Conservation (phyloP, 768 basidiomycete genomes). For the Lactifluus rugatus region DNA sequence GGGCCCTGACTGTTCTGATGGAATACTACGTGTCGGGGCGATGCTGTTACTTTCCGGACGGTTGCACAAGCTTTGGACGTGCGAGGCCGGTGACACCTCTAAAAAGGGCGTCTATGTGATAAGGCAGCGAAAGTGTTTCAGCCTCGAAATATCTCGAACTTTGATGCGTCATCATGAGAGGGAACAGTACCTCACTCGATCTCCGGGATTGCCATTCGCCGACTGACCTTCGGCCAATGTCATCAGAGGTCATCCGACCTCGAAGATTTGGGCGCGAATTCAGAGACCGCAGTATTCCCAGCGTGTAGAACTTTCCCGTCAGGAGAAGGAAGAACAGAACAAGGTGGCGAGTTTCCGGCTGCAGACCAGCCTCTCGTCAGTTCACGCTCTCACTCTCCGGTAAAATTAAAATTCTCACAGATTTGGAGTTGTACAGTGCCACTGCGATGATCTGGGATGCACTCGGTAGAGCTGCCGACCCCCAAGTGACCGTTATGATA, state of each 20-base stretch:
- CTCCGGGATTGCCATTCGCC: slow-evolving; percentile 27
- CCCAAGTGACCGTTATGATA: slow-evolving; percentile 35
- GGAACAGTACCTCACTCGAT: slow-evolving; percentile 10
- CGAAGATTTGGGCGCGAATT: slow-evolving; percentile 26
- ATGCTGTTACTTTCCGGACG: background rate
- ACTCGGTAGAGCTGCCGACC: slow-evolving; percentile 30
- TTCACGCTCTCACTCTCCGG: too few relatives aligned
- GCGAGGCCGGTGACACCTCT: background rate
- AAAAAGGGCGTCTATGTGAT: slow-evolving; percentile 4
- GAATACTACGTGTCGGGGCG: background rate
- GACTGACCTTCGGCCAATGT: slow-evolving; percentile 35
- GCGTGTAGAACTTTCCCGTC: slow-evolving; percentile 39
- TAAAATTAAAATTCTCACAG: slow-evolving; percentile 25
- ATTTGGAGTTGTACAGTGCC: slow-evolving; percentile 25
- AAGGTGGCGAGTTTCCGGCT: slow-evolving; percentile 22
- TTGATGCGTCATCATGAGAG: background rate
- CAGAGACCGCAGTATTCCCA: slow-evolving; percentile 25
- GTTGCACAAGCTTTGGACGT: background rate
- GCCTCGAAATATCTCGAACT: background rate
- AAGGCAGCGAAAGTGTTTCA: background rate
- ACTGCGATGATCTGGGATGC: slow-evolving; percentile 27
- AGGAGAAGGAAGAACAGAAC: slow-evolving; percentile 40
- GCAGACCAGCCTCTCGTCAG: background rate
- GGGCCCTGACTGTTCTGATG: background rate
- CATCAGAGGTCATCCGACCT: slow-evolving; percentile 30